Conservation (phyloP, 2,329 filamentous ascomycete species). For the Bipolaris bicolor region DNA sequence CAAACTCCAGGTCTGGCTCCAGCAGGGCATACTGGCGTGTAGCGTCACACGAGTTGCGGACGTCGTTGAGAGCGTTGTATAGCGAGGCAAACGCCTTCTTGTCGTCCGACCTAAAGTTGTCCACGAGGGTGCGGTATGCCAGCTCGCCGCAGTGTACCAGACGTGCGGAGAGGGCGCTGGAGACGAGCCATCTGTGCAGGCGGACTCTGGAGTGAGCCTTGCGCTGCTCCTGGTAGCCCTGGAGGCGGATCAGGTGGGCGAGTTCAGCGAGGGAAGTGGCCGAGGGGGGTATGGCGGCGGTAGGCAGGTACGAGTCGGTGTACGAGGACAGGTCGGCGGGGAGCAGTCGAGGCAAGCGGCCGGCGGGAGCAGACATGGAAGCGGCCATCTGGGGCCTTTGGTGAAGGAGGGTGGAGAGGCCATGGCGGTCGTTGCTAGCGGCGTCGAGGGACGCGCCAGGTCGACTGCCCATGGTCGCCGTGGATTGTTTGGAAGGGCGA, state of each 20-base stretch:
- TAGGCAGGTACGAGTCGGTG: conserved; percentile 64
- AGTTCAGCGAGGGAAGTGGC: conserved; percentile 77
- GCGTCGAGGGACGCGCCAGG: conserved; percentile 39
- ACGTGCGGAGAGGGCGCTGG: conserved; percentile 75
- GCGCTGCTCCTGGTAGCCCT: conserved; percentile 82
- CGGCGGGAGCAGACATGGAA: conserved; percentile 54
- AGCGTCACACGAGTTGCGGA: conserved; percentile 77
- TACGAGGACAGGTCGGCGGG: conserved; percentile 71
- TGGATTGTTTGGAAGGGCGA: conserved; percentile 28
- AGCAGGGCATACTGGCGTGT: conserved; percentile 72
- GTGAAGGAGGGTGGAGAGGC: conserved; percentile 13
- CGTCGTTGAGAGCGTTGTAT: conserved; percentile 79
- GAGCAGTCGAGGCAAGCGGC: conserved; percentile 61
- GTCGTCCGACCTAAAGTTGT: conserved; percentile 79
- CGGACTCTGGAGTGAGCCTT: conserved; percentile 74
- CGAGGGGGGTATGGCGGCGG: conserved; percentile 62
- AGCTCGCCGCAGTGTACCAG: conserved; percentile 76
- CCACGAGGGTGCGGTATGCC: conserved; percentile 75
- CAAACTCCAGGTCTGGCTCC: conserved; percentile 72
- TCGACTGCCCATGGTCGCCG: conserved; percentile 47
- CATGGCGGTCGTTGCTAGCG: conserved; percentile 15
- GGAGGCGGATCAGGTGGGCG: conserved; percentile 76
- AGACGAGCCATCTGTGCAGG: conserved; percentile 75
- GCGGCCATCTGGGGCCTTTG: conserved; percentile 46
- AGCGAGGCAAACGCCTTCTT: conserved; percentile 76